Conservation (phyloP, 768 basidiomycete species). For the Kwoniella sp. region DNA sequence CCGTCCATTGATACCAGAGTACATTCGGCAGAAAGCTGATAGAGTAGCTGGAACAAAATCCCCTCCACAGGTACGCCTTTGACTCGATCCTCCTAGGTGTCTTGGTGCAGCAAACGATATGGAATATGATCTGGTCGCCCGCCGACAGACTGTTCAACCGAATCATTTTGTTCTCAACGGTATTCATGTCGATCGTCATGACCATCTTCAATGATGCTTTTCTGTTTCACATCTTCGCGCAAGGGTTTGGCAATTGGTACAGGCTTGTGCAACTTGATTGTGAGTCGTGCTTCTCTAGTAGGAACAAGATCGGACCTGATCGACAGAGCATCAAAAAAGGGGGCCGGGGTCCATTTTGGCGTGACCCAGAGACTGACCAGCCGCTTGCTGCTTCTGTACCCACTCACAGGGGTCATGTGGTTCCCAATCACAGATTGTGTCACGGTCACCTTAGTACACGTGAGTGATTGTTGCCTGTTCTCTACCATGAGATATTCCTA, state of each 20-base stretch:
- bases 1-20: too few relatives aligned
- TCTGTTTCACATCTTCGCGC: constrained; percentile 16
- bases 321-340: not conserved
- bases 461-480: too few relatives aligned
- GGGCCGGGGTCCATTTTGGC: not conserved
- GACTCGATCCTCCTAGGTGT: constrained; percentile 18
- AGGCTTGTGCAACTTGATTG: constrained; percentile 13
- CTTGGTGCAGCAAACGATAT: constrained; percentile 10
- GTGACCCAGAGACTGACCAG: not conserved
- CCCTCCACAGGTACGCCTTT: constrained; percentile 12
- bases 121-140: constrained; percentile 9
- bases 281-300: constrained; percentile 4
- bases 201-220: constrained; percentile 13
- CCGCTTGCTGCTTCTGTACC: not conserved
- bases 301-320: too few relatives aligned
- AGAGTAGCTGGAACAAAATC: not conserved
- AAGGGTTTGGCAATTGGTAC: constrained; percentile 24
- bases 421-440: constrained; percentile 11
- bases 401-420: constrained; percentile 11
- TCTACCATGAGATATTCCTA: too few relatives aligned
- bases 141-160: constrained; percentile 15
- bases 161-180: constrained; percentile 7
- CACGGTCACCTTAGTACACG: constrained; percentile 15
- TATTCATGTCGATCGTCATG: not conserved
- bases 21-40: too few relatives aligned